These are phyloP conservation scores for Suhomyces bokatorum DNA, from an alignment of 1,139 yeast genomes.

Conservation along the genomic window DNA sequence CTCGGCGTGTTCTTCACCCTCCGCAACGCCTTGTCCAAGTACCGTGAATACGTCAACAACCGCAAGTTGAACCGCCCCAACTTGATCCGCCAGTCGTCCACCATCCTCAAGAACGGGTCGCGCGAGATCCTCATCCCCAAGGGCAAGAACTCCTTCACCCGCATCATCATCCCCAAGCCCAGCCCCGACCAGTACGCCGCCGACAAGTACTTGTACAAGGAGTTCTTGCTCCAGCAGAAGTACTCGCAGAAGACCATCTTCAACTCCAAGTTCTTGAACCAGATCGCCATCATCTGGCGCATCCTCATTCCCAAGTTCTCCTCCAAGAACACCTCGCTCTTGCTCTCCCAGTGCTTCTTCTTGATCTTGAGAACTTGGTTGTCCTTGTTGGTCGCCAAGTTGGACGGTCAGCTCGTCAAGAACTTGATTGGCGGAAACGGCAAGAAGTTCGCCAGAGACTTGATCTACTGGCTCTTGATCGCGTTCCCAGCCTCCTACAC, in stretches of 20 bases:
- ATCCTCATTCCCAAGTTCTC: constrained; percentile 75
- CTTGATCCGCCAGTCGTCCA: constrained; percentile 45
- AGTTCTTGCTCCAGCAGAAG: constrained; percentile 44
- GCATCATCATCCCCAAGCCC: constrained; percentile 60
- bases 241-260: constrained; percentile 41
- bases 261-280: constrained; percentile 70
- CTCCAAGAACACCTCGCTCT: constrained; percentile 65
- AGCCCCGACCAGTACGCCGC: constrained; percentile 64
- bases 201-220: constrained; percentile 63
- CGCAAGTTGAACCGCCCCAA: constrained; percentile 36
- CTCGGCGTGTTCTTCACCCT: constrained; percentile 40
- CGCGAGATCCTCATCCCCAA: constrained; percentile 58
- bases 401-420: constrained; percentile 90
- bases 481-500: constrained; percentile 95
- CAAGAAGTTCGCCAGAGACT: constrained; percentile 69
- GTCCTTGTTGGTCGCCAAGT: constrained; percentile 78
- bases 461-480: constrained; percentile 82
- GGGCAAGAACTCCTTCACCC: constrained; percentile 40
- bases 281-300: constrained; percentile 75
- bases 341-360: constrained; percentile 73
- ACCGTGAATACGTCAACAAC: constrained; percentile 32
- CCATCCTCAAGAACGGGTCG: constrained; percentile 52
- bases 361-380: constrained; percentile 84
- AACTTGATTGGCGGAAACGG: constrained; percentile 86
- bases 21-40: constrained; percentile 32